These are phyloP conservation scores for Stropharia rugosoannulata DNA, from an alignment of 768 basidiomycete species.

Conservation along the genomic window DNA sequence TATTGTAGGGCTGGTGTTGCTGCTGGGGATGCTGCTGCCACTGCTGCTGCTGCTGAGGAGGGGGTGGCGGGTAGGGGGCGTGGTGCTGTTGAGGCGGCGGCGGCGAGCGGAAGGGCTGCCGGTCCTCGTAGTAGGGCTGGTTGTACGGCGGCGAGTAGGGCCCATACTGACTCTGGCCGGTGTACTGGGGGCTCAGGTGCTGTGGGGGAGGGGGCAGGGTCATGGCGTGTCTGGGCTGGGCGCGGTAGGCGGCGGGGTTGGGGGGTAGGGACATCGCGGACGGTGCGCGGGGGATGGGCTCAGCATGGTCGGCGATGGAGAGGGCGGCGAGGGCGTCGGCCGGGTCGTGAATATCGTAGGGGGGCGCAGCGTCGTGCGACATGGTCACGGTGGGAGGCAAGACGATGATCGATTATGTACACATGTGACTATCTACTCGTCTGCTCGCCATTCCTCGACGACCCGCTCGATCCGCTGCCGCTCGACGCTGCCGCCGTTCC, in stretches of 20 bases:
- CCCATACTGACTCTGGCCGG: not conserved
- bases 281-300: constrained; percentile 22
- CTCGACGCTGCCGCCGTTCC: constrained; percentile 51
- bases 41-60: constrained; percentile 9
- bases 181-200: not conserved
- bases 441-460: constrained; percentile 58
- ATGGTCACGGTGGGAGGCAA: constrained; percentile 16
- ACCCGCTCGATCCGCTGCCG: constrained; percentile 70
- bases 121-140: constrained; percentile 3
- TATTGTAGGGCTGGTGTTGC: constrained; percentile 36
- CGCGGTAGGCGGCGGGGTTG: constrained; percentile 6
- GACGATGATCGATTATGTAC: constrained; percentile 7
- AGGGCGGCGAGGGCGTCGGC: constrained; percentile 46
- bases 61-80: constrained; percentile 5
- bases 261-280: constrained; percentile 22
- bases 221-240: constrained; percentile 16
- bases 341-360: not conserved
- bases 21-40: constrained; percentile 7
- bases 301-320: constrained; percentile 40
- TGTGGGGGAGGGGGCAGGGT: constrained; percentile 12
- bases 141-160: constrained; percentile 1
- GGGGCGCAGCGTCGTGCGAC: constrained; percentile 19
- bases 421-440: constrained; percentile 37
- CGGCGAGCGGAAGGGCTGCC: constrained; percentile 8
- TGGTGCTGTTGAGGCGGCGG: not conserved